Evolutionary conservation across 140 eudicot genomes (phyloP), one percentile per base, ranked within the genome.

Genomic region (Bidens hawaiensis): DNA sequence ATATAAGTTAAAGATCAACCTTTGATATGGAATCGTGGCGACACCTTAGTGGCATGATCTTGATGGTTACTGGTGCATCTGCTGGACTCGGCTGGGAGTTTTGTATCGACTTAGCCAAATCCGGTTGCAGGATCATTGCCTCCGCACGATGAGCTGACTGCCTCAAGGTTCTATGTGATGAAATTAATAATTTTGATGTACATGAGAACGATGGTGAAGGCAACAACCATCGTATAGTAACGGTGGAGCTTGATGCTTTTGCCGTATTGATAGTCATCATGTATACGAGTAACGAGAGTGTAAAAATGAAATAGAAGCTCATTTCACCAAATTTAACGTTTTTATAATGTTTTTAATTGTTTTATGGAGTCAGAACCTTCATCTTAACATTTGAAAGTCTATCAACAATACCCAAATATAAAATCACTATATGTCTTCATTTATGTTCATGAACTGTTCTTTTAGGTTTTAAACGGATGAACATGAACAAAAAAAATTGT

Each of bases 71-170:
- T 57, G 97, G 97, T 7, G 97, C 97, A 21, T 89, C 97, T 0
- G 80, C 97, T 4, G 95, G 97, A 3, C 47, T 89, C 10, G 95
- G 97, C 16, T 70, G 79, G 65, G 95, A 80, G 11, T 78, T 85
- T 55, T 82, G 95, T 21, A 51, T 85, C 5, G 88, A 82, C 64
- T 70, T 85, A 4, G 97, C 91, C 18, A 82, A 70, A 67, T 64
- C 88, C 38, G 97, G 95, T 9, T 85, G 88, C 60, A 55, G 49
- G 38, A 67, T 85, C 45, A 26, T 89, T 18, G 91, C 95, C 19
- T 88, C 95, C 4, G 95, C 97, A 47, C 86, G 93, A 14, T 69
- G 97, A n/a, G n/a, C n/a, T n/a, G n/a, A n/a, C n/a, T 80, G 82
- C 4, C 79, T 85, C 19, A 77, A 71, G 41, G 53, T 86, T 1